Evolutionary conservation across 768 basidiomycete genomes (phyloP).

Genomic region (Hemileccinum impolitum): DNA sequence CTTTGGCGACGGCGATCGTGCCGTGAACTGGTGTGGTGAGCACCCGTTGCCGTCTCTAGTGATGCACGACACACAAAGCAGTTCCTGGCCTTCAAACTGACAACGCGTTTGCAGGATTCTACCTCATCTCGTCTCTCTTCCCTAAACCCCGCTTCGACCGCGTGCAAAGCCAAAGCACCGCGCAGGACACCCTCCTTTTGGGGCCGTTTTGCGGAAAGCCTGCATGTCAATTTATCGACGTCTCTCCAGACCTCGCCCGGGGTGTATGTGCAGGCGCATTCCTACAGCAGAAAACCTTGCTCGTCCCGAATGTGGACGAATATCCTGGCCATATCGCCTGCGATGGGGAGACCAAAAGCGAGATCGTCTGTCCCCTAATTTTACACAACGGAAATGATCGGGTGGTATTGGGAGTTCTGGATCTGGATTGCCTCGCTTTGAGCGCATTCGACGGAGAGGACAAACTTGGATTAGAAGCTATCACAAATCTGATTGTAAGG

Average conservation of each 20-base stretch:
- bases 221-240: slow-evolving; percentile 81
- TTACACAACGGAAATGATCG: slow-evolving; percentile 30
- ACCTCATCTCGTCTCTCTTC: slow-evolving; percentile 65
- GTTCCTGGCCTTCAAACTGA: slow-evolving; percentile 17
- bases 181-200: slow-evolving; percentile 45
- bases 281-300: slow-evolving; percentile 47
- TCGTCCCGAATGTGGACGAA: slow-evolving; percentile 74
- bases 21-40: slow-evolving; percentile 95
- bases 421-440: slow-evolving; percentile 78
- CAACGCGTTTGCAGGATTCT: slow-evolving; percentile 64
- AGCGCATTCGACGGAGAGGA: slow-evolving; percentile 78
- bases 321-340: slow-evolving; percentile 96
- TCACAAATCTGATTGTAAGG: slow-evolving; percentile 60
- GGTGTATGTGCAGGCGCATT: slow-evolving; percentile 89
- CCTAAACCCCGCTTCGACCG: slow-evolving; percentile 39
- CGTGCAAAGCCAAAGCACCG: slow-evolving; percentile 12
- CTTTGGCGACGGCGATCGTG: slow-evolving; percentile 59
- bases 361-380: slow-evolving; percentile 82
- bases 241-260: slow-evolving; percentile 47
- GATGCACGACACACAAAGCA: neutral
- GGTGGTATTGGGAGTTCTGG: slow-evolving; percentile 58
- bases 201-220: slow-evolving; percentile 91
- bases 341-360: slow-evolving; percentile 86
- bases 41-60: slow-evolving; percentile 3
- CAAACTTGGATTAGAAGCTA: slow-evolving; percentile 67